Evolutionary conservation across 345 rosid genomes (phyloP), one percentile per base, ranked within the genome.

Genomic region (Mangifera indica): DNA sequence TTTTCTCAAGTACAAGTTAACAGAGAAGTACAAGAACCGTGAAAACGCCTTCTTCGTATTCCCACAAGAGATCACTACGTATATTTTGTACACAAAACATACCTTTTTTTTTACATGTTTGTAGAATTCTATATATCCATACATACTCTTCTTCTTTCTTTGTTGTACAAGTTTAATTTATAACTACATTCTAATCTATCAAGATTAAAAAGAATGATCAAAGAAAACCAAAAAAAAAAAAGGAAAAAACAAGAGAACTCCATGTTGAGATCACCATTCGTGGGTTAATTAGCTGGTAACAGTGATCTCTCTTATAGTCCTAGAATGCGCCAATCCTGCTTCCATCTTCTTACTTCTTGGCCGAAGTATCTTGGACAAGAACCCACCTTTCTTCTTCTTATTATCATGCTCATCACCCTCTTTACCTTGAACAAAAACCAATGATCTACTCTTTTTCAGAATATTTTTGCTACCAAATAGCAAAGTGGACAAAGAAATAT

Each of bases 401-500:
- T 18, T 24, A 21, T 42, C 40, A 5, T 62, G 48, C 59, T 58
- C 53, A 34, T 70, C 74, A 2, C 51, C 40, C 1, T 52, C 72
- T 26, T 61, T 66, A n/a, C 68, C 46, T 53, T 55, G 42, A n/a
- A 67, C 73, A 56, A 75, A 74, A 66, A 76, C 87, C 56, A 83
- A 17, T 1, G 89, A 86, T 74, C 87, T 78, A 75, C 92, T 86
- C 78, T 78, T 84, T 15, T 76, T 70, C 12, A 86, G 77, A 54
- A 52, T 69, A 46, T 74, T 77, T 79, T 68, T 84, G 42, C 82
- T 74, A 65, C 81, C 74, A 25, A 74, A 71, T 42, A 87, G 57
- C 66, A 77, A 63, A 20, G 52, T 42, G 5, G 79, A 67, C 26
- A 75, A 73, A 8, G 77, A 77, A 29, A 29, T 29, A 29, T 29